A percentile compares a stretch with the other conserved stretches of the same genome.
phyloP scores from a whole-genome alignment of 1,284 basidiomycete species.

The Fomitopsis schrenkii region DNA sequence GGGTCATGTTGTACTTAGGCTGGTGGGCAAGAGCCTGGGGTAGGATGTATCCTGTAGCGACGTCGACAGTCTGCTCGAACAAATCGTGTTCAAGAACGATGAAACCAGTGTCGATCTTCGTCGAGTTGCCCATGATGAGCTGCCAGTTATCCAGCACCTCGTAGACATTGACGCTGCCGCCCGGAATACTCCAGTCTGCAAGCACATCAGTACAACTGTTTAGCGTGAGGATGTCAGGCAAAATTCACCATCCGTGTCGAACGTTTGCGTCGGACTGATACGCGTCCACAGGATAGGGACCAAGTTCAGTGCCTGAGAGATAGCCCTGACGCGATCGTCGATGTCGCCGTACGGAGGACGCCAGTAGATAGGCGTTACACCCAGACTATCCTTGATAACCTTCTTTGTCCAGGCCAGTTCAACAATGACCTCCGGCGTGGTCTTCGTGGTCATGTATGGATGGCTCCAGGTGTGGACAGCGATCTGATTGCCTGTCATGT shows the following conservation, averaged over 20 bases:
- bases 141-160: constrained; percentile 65
- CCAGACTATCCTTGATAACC: constrained; percentile 75
- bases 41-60: constrained; percentile 70
- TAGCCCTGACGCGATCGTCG: constrained; percentile 79
- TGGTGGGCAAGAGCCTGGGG: constrained; percentile 61
- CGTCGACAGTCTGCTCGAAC: constrained; percentile 63
- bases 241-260: constrained; percentile 59
- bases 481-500: constrained; percentile 69
- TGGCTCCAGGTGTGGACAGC: constrained; percentile 72
- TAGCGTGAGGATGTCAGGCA: background rate
- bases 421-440: constrained; percentile 83
- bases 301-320: constrained; percentile 66
- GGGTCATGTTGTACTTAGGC: constrained; percentile 57
- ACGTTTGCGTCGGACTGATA: constrained; percentile 49
- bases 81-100: constrained; percentile 77
- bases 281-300: constrained; percentile 69
- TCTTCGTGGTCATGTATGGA: constrained; percentile 64
- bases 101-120: constrained; percentile 50
- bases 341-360: constrained; percentile 69
- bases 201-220: background rate
- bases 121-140: constrained; percentile 52
- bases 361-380: constrained; percentile 66
- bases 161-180: constrained; percentile 54
- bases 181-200: constrained; percentile 71
- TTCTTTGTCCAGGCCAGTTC: constrained; percentile 88